Base-by-base conservation (phyloP, 2,329 filamentous ascomycete genomes). In the Xylariaceae sp. region DNA sequence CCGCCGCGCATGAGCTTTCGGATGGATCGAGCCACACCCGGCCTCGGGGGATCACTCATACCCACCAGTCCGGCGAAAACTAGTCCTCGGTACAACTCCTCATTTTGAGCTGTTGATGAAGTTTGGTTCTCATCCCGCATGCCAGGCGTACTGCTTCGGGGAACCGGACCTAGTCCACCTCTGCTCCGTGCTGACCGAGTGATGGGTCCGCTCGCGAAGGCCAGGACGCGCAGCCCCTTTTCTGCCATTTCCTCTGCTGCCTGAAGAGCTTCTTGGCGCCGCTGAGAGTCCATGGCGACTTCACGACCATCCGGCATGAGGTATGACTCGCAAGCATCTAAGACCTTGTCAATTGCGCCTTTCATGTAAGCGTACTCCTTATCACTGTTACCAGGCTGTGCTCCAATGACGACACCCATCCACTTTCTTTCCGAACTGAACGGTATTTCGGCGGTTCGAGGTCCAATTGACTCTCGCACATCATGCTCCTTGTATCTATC, bases 341-440 rank as follows among this genome's bases (percentile, higher is more conserved):
- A 77, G 18, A 99, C 83, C 72, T 88, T 88, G 74, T 99, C 94
- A 47, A 97, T 81, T 39, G 94, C 90, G 37, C 94, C 95, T 73
- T 99, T 99, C 77, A 97, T 90, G 73, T 97, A 99, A 0, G 91
- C 92, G 65, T 91, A 87, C 68, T 96, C 90, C 62, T 86, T 85
- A 44, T 88, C 86, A 56, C 78, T 77, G 60, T 78, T 80, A 35
- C 78, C 76, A 34, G 79, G 79, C 52, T 84, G 80, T 18, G 80
- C 78, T 49, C 85, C 86, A 66, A 97, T 89, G 1, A 92, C 88
- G 34, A 97, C 92, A 39, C 95, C 95, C 95, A 99, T 99, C 93
- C 93, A 99, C 75, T 99, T 99, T 59, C 93, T 85, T 72, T 96
- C 92, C 0, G 94, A 99, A 72, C 93, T 97, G 74, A 99, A 99